phyloP scores from a whole-genome alignment of 2,329 filamentous ascomycete species.

The Aureobasidium musti region DNA sequence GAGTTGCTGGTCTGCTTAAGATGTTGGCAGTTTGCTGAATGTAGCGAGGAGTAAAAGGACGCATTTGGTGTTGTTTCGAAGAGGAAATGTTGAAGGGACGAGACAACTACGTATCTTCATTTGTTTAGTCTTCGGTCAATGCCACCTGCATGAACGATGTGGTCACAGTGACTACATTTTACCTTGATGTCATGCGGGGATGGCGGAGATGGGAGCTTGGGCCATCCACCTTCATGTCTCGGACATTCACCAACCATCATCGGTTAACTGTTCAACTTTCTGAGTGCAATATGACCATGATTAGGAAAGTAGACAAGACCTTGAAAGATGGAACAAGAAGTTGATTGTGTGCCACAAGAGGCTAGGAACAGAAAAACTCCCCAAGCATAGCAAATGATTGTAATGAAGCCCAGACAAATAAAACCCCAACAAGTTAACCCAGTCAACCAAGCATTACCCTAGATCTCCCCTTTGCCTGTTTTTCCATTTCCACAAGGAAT shows the following conservation, averaged over 20 bases:
- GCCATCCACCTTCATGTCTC: background rate
- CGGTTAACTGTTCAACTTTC: background rate
- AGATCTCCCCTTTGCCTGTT: background rate
- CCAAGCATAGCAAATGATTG: background rate
- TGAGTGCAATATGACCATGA: no score
- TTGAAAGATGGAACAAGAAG: background rate
- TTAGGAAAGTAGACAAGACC: background rate
- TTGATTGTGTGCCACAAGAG: background rate
- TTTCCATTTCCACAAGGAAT: background rate
- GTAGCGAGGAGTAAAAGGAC: constrained; percentile 29
- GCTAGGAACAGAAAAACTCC: background rate
- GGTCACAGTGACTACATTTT: constrained; percentile 24
- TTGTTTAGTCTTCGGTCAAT: background rate
- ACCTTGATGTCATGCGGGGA: constrained; percentile 27
- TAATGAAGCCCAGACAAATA: background rate
- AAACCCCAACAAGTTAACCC: no score
- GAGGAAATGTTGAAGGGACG: background rate
- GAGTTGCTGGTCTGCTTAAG: constrained; percentile 22
- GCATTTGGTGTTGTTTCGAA: constrained; percentile 12
- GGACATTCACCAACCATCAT: background rate
- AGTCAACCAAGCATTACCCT: background rate
- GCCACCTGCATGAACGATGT: background rate
- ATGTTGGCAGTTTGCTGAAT: constrained; percentile 14
- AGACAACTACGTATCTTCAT: background rate
- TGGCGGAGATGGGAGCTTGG: background rate